These are phyloP conservation scores for Luffa acutangula DNA, from an alignment of 306 rosid genomes.

Conservation along the genomic window DNA sequence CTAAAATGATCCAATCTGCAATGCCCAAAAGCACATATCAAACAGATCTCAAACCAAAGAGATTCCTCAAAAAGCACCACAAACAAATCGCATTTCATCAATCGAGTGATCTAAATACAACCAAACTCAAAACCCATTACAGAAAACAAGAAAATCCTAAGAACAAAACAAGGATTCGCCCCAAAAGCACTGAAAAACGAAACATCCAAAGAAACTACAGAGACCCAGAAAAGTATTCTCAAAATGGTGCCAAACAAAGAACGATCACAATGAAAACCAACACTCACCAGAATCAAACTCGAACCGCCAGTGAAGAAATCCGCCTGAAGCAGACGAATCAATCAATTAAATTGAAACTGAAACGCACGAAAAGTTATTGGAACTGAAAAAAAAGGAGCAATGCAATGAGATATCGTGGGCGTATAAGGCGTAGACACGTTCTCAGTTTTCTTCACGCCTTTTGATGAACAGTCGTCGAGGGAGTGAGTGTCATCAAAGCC, in stretches of 20 bases:
- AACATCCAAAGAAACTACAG: neutral
- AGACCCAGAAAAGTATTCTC: neutral
- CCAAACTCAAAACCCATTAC: neutral
- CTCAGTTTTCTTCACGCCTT: neutral
- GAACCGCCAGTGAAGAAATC: neutral
- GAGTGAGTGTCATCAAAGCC: neutral
- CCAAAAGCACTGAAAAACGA: neutral
- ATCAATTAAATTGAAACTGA: neutral
- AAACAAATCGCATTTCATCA: neutral
- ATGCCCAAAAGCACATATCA: neutral
- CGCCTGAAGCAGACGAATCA: neutral
- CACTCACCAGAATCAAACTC: neutral
- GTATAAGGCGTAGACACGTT: neutral
- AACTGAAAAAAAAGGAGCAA: neutral
- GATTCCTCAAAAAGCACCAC: neutral
- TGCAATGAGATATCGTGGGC: neutral
- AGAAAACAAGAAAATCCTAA: neutral
- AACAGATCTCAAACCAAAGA: neutral
- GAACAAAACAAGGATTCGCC: neutral
- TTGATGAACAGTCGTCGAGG: slow-evolving; percentile 1
- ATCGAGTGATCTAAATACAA: neutral
- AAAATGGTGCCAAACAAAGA: neutral
- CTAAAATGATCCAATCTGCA: neutral
- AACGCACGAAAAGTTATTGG: neutral
- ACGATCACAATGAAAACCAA: neutral